Evolutionary conservation across 2,329 filamentous ascomycete species (phyloP).

Genomic region (Fusarium oxysporum): DNA sequence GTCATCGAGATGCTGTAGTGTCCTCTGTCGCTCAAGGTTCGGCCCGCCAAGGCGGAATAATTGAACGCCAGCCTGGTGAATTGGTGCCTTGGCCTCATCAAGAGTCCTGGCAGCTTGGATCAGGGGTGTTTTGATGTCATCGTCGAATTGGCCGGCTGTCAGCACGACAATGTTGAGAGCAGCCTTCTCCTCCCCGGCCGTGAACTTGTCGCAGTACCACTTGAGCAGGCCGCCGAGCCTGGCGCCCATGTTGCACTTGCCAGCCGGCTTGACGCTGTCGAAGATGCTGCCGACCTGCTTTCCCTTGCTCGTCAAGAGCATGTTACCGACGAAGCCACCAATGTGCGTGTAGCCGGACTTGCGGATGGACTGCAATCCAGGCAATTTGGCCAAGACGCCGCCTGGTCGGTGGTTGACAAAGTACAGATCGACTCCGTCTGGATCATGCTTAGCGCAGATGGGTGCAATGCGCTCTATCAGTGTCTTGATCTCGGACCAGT

Average conservation of each 20-base stretch:
- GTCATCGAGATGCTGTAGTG: constrained; percentile 14
- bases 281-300: constrained; percentile 16
- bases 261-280: constrained; percentile 13
- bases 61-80: constrained; percentile 19
- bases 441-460: constrained; percentile 16
- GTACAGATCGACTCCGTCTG: constrained; percentile 15
- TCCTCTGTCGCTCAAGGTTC: constrained; percentile 12
- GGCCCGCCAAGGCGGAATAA: constrained; percentile 8
- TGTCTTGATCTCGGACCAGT: constrained; percentile 21
- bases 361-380: constrained; percentile 17
- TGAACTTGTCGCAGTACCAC: constrained; percentile 24
- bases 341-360: constrained; percentile 19
- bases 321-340: constrained; percentile 9
- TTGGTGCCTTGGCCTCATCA: constrained; percentile 19
- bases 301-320: constrained; percentile 21
- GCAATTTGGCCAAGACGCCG: constrained; percentile 12
- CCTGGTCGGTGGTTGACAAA: constrained; percentile 19
- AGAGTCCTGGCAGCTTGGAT: constrained; percentile 17
- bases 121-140: constrained; percentile 15
- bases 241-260: constrained; percentile 22
- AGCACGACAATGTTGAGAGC: constrained; percentile 16
- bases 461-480: constrained; percentile 22
- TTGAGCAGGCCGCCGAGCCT: constrained; percentile 14
- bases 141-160: constrained; percentile 16
- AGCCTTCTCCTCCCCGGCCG: constrained; percentile 12